Evolutionary conservation across 1,284 basidiomycete genomes (phyloP).

Genomic region (Microbotryum violaceum): DNA sequence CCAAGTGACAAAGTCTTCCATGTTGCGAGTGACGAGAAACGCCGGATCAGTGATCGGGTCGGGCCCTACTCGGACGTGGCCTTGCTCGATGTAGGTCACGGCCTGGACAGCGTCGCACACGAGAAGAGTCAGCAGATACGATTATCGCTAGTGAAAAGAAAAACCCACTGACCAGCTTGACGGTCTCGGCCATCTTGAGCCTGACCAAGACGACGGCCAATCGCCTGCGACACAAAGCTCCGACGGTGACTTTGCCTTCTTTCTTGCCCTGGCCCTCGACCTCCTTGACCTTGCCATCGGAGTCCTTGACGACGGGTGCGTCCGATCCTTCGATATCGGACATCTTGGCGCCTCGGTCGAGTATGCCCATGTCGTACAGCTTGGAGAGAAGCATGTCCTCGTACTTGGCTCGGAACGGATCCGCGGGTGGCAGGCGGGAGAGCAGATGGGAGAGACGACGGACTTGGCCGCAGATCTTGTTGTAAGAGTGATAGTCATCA

Average conservation of each 20-base stretch:
- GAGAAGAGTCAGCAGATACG: slow-evolving; percentile 7
- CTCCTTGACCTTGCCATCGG: slow-evolving; percentile 54
- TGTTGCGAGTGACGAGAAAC: slow-evolving; percentile 88
- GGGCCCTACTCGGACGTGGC: slow-evolving; percentile 93
- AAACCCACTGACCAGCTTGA: slow-evolving; percentile 67
- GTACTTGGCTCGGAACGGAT: slow-evolving; percentile 78
- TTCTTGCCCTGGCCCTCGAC: slow-evolving; percentile 24
- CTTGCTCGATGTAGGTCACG: slow-evolving; percentile 94
- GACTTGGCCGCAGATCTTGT: slow-evolving; percentile 84
- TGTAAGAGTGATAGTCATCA: slow-evolving; percentile 98
- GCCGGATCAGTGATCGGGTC: slow-evolving; percentile 95
- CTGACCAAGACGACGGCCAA: slow-evolving; percentile 88
- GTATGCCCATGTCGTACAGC: slow-evolving; percentile 93
- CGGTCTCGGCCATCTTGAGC: slow-evolving; percentile 90
- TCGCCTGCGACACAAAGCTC: slow-evolving; percentile 83
- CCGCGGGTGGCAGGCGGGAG: slow-evolving; percentile 77
- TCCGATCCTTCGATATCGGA: slow-evolving; percentile 63
- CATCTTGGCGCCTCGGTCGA: slow-evolving; percentile 72
- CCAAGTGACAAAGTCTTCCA: slow-evolving; percentile 99
- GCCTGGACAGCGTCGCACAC: slow-evolving; percentile 51
- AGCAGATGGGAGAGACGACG: slow-evolving; percentile 79
- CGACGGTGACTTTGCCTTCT: slow-evolving; percentile 61
- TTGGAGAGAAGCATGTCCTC: slow-evolving; percentile 84
- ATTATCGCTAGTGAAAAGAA: background rate
- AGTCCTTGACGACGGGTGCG: slow-evolving; percentile 31